Base-by-base conservation (phyloP, 805 yeast species). In the Lipomyces kockii region DNA sequence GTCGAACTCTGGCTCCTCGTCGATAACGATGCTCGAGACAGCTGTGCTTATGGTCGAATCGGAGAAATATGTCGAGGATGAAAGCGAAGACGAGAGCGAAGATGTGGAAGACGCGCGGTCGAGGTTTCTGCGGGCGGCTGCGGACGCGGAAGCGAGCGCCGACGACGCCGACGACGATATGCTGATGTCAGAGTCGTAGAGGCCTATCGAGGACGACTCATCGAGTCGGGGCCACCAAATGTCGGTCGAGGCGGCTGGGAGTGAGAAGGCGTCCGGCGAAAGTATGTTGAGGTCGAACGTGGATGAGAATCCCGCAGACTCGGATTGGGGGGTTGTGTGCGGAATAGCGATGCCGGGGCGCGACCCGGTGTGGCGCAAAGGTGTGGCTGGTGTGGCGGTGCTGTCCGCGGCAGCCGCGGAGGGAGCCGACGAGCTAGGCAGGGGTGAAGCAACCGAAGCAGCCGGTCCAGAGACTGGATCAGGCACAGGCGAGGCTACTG, bases 71-170 rank as follows among this genome's bases (percentile, higher is more conserved):
- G 67, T 54, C 5, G 68, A 60, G 17, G 71, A 67, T 9, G 68
- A 61, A 11, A 57, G 20, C 1, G 67, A 61, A 22, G 70, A 67
- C 4, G 70, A 61, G 25, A 62, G 51, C 27, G 69, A 66, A 34
- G 70, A 66, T 4, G 64, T 35, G 9, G 68, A 57, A 8, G 71
- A 64, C 3, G 65, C 65, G 46, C 71, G 71, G 39, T 67, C 71
- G 37, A 67, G 56, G n/a, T 68, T 65, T 20, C 68, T 61, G 51
- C 71, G 64, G 17, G 66, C 62, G 17, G 63, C 65, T 6, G 66
- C 68, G 14, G 68, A 60, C 8, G 64, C 65, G 7, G 66, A 57
- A 7, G 70, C 62, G 52, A 58, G 58, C 20, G 60, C 32, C 17
- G 67, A 58, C 11, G 67, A 61, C 11, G 60, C 27, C 54, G 58